These are phyloP conservation scores for Brassica juncea DNA, from an alignment of 345 rosid genomes.

Conservation along the genomic window DNA sequence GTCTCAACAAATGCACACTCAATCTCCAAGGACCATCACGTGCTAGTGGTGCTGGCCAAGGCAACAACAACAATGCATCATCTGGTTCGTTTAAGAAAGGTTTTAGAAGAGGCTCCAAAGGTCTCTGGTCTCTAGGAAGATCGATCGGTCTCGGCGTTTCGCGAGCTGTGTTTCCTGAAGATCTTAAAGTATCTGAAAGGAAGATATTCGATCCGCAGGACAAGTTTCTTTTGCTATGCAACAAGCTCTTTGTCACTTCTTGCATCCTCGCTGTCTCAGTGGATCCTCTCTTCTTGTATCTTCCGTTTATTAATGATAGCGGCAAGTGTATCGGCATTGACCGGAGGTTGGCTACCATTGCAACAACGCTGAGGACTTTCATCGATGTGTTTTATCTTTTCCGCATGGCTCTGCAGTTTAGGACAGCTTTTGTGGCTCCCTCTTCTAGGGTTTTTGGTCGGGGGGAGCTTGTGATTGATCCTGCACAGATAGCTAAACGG, in stretches of 20 bases:
- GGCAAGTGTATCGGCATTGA: conserved; percentile 72
- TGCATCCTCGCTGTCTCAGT: conserved; percentile 84
- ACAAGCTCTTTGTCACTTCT: conserved; percentile 73
- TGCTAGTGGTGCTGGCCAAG: conserved; percentile 26
- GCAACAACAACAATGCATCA: conserved; percentile 44
- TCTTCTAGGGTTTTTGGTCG: conserved; percentile 97
- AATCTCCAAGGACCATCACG: conserved; percentile 62
- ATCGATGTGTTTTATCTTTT: conserved; percentile 84
- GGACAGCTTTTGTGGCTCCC: conserved; percentile 95
- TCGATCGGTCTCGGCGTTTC: conserved; percentile 91
- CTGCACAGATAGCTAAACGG: conserved; percentile 85
- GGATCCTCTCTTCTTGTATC: conserved; percentile 91
- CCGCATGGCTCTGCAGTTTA: conserved; percentile 89
- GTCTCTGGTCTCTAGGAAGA: conserved; percentile 89
- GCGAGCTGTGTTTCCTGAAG: conserved; percentile 93
- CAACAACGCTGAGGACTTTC: conserved; percentile 75
- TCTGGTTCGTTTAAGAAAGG: conserved; percentile 80
- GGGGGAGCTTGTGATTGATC: conserved; percentile 93
- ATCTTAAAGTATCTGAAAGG: conserved; percentile 81
- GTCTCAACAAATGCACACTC: conserved; percentile 68
- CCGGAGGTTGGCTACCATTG: conserved; percentile 64
- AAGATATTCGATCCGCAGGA: conserved; percentile 94
- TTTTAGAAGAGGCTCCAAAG: conserved; percentile 81
- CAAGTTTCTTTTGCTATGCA: conserved; percentile 77
- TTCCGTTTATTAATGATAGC: conserved; percentile 65